Evolutionary conservation across 176 grass and related monocot genomes (phyloP).

Genomic region (Puccinellia tenuiflora): DNA sequence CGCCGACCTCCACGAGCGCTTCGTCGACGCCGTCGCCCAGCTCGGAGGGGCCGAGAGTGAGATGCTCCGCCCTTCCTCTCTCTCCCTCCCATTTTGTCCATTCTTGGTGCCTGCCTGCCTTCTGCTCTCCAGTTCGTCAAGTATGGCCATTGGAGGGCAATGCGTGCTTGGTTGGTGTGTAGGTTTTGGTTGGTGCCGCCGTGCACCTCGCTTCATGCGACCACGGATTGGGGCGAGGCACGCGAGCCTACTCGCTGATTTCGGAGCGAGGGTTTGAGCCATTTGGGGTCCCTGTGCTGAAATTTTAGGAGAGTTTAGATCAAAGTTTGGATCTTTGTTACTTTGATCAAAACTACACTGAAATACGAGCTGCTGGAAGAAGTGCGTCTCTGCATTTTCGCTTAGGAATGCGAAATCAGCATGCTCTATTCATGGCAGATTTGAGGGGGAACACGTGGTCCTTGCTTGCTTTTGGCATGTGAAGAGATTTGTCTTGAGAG

Average conservation of each 20-base stretch:
- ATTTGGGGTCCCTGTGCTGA: not conserved
- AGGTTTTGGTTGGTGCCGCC: not conserved
- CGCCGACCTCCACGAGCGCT: slow-evolving; percentile 96
- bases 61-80: slow-evolving; percentile 3
- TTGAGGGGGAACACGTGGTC: not conserved
- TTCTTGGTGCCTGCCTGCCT: not conserved
- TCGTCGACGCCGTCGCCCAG: slow-evolving; percentile 97
- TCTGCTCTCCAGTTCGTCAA: not conserved
- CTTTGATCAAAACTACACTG: not conserved
- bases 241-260: not conserved
- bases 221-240: not conserved
- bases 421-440: not conserved
- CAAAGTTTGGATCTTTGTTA: not conserved
- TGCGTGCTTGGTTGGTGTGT: not conserved
- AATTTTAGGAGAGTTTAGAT: not conserved
- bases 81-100: not conserved
- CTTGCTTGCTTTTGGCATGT: not conserved
- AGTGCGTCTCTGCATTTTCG: not conserved
- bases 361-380: not conserved
- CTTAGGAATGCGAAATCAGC: not conserved
- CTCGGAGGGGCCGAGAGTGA: slow-evolving; percentile 94
- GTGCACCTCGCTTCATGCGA: not conserved
- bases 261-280: not conserved
- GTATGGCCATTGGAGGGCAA: slow-evolving; percentile 23
- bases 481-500: not conserved